Evolutionary conservation across 2,329 filamentous ascomycete species (phyloP), one percentile per base, ranked within the genome.

Genomic region (Ophiostoma tasmaniense): DNA sequence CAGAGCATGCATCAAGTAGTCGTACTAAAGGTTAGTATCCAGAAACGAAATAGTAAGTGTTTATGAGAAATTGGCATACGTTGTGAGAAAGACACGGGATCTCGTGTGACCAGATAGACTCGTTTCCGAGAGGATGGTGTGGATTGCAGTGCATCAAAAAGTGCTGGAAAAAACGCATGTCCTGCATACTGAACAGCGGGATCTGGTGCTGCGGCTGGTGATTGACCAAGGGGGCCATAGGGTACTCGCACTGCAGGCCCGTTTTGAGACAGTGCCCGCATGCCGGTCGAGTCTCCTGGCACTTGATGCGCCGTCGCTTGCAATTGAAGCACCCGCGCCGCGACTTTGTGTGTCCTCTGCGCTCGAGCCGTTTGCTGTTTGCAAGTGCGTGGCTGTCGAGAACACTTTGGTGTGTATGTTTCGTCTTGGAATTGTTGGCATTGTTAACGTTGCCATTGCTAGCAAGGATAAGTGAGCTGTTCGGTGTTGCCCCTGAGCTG

Each of bases 1-100:
- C 66, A 91, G 87, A 4, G 88, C 87, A 75, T 91, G 89, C 84
- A 91, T 90, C 11, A 90, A 81, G 70, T 87, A 89, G 69, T 89
- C 85, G 72, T 89, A 83, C 83, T 88, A 69, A 11, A 13, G n/a
- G 11, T 66, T 50, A 61, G 61, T 62, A 22, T 28, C 22, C n/a
- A 14, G 28, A 25, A 20, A 59, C 4, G 2, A 22, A 5, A 3
- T 20, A 22, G 39, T 37, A 1, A 13, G 10, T n/a, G n/a, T n/a
- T n/a, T n/a, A n/a, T n/a, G n/a, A n/a, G 5, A 28, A 30, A 61
- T 1, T 13, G 4, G 17, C 66, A 35, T 80, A 87, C 87, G 70
- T 85, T 86, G 72, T 90, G 86, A 1, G 88, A 88, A 69, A 90
- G 83, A 71, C 86, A 86, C 0, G 89, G 88, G 11, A 91, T 84